phyloP scores from a whole-genome alignment of 176 grass and related monocot species.

The Triticum monococcum region DNA sequence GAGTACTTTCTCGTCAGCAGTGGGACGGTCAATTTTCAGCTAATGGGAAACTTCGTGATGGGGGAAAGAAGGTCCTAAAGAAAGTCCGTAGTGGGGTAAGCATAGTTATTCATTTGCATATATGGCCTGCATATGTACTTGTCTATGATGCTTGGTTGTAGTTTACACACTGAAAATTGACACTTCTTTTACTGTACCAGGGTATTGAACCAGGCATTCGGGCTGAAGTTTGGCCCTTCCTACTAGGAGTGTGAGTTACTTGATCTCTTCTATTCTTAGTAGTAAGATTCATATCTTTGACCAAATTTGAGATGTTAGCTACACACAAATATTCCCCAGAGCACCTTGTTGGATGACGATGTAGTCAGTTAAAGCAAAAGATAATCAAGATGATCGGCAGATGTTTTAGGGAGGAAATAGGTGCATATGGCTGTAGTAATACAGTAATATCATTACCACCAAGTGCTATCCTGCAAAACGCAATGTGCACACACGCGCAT shows the following conservation, averaged over 20 bases:
- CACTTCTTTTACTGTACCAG: slow-evolving; percentile 46
- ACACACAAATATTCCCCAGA: not conserved
- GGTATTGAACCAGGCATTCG: slow-evolving; percentile 82
- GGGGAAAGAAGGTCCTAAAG: slow-evolving; percentile 89
- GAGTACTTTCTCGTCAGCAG: slow-evolving; percentile 62
- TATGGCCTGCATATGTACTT: not conserved
- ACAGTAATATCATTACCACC: not conserved
- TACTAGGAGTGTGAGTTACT: slow-evolving; percentile 86
- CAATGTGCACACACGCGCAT: not conserved
- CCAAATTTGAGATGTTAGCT: not conserved
- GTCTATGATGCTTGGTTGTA: not conserved
- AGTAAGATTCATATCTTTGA: slow-evolving; percentile 19
- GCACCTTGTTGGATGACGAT: slow-evolving; percentile 3
- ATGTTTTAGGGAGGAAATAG: not conserved
- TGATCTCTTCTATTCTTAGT: slow-evolving; percentile 27
- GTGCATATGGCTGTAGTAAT: not conserved
- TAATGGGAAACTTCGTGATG: slow-evolving; percentile 82
- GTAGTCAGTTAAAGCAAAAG: not conserved
- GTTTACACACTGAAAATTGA: slow-evolving; percentile 20
- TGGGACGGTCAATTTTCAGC: slow-evolving; percentile 69
- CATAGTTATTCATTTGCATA: slow-evolving; percentile 22
- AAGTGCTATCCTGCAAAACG: not conserved
- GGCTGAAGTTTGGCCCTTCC: slow-evolving; percentile 96
- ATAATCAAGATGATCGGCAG: not conserved
- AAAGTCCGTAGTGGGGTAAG: slow-evolving; percentile 96